Conservation (phyloP, 2,329 filamentous ascomycete species). For the Neocatenulostroma microsporum region DNA sequence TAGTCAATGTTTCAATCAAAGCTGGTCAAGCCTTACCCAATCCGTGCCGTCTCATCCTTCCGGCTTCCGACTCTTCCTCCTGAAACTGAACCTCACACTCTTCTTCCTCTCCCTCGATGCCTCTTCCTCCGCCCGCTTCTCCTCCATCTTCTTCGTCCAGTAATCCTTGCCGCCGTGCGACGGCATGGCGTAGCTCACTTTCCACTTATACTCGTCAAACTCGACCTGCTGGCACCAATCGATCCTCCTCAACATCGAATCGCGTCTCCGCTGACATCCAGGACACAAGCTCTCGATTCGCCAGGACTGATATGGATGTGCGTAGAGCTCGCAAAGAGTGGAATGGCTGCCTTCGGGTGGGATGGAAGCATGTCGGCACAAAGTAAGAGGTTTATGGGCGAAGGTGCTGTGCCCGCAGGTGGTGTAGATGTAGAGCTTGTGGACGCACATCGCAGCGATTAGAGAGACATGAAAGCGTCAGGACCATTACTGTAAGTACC, state of each 20-base stretch:
- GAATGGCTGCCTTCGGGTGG: slow-evolving; percentile 9
- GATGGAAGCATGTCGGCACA: slow-evolving; percentile 28
- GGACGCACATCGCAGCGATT: slow-evolving; percentile 34
- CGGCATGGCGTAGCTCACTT: slow-evolving; percentile 32
- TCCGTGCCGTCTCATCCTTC: not conserved
- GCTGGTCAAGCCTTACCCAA: too few relatives aligned
- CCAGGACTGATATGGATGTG: slow-evolving; percentile 32
- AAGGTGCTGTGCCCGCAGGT: slow-evolving; percentile 36
- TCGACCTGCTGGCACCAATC: slow-evolving; percentile 23
- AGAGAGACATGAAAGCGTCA: not conserved
- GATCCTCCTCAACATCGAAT: slow-evolving; percentile 21
- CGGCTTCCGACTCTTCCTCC: slow-evolving; percentile 15
- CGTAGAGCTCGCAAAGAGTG: slow-evolving; percentile 19
- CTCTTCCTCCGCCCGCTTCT: slow-evolving; percentile 7
- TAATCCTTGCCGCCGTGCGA: slow-evolving; percentile 23
- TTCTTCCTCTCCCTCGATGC: slow-evolving; percentile 15
- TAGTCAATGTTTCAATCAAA: too few relatives aligned
- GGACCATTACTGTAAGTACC: too few relatives aligned
- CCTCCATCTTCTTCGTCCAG: slow-evolving; percentile 18
- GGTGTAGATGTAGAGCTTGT: slow-evolving; percentile 35
- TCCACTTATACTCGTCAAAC: slow-evolving; percentile 36
- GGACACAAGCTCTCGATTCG: slow-evolving; percentile 29
- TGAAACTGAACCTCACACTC: slow-evolving; percentile 21
- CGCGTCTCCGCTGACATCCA: slow-evolving; percentile 24
- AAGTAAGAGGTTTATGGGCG: slow-evolving; percentile 27